A percentile compares a stretch with the other conserved stretches of the same genome.
These are phyloP conservation scores for Vanrija sp. DNA, from an alignment of 1,284 basidiomycete genomes.

Conservation along the genomic window DNA sequence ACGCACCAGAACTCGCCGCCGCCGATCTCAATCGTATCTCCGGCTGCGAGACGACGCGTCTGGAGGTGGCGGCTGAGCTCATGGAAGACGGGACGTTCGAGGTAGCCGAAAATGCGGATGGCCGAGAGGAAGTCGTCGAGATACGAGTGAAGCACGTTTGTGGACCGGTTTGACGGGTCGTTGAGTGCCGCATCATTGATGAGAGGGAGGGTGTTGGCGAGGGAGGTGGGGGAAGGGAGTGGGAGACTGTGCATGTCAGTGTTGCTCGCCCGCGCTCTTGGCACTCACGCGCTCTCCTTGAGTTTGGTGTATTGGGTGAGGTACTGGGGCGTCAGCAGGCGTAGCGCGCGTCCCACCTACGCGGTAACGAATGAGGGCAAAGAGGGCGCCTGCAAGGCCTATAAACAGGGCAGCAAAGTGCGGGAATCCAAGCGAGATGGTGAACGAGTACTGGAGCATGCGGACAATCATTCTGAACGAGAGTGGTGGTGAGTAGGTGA, in stretches of 20 bases:
- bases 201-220: constrained; percentile 29
- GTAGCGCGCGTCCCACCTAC: constrained; percentile 61
- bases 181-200: constrained; percentile 54
- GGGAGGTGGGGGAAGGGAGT: constrained; percentile 32
- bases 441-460: constrained; percentile 81
- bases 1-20: constrained; percentile 95
- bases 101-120: constrained; percentile 88
- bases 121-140: constrained; percentile 92
- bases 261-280: constrained; percentile 8
- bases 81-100: constrained; percentile 94
- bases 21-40: constrained; percentile 72
- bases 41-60: constrained; percentile 83
- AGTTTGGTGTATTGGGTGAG: constrained; percentile 60
- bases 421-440: constrained; percentile 83
- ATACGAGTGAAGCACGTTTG: constrained; percentile 80
- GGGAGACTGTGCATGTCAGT: constrained; percentile 17
- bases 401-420: constrained; percentile 73
- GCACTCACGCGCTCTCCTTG: constrained; percentile 67
- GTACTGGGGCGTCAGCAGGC: constrained; percentile 29
- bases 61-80: constrained; percentile 89
- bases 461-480: constrained; percentile 54
- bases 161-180: constrained; percentile 59
- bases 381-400: constrained; percentile 62
- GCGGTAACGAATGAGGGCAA: constrained; percentile 78
- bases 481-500: constrained; percentile 47